These are phyloP conservation scores for Serendipita indica DNA, from an alignment of 768 basidiomycete species.

Conservation along the genomic window DNA sequence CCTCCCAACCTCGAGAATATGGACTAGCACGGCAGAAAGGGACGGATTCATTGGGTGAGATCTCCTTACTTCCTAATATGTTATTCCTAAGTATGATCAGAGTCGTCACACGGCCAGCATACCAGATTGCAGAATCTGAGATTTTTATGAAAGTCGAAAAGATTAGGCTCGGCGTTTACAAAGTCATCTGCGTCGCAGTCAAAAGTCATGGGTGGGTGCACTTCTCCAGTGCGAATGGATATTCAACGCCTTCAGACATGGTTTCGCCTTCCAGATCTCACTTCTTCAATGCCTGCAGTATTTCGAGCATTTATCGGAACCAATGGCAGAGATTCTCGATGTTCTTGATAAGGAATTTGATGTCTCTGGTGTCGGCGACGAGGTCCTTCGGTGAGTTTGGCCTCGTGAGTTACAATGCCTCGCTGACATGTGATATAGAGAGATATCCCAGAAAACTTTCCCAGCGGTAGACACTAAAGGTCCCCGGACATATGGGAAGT, in stretches of 20 bases:
- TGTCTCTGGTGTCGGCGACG: slow-evolving; percentile 76
- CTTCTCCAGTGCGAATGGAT: slow-evolving; percentile 8
- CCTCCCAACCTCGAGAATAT: slow-evolving; percentile 61
- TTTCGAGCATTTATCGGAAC: slow-evolving; percentile 86
- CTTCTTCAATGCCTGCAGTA: slow-evolving; percentile 89
- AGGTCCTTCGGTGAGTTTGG: slow-evolving; percentile 46
- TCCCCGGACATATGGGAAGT: slow-evolving; percentile 69
- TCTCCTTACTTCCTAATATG: background rate
- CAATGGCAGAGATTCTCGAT: slow-evolving; percentile 80
- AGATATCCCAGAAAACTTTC: slow-evolving; percentile 68
- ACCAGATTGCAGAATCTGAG: slow-evolving; percentile 75
- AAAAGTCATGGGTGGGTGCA: slow-evolving; percentile 66
- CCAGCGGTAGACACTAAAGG: slow-evolving; percentile 73
- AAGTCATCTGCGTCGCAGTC: slow-evolving; percentile 80
- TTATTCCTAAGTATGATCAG: slow-evolving; percentile 26
- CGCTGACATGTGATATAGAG: slow-evolving; percentile 27
- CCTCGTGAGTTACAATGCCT: background rate
- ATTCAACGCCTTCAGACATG: background rate
- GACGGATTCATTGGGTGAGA: slow-evolving; percentile 76
- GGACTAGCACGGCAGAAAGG: slow-evolving; percentile 74
- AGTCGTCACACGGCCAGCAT: slow-evolving; percentile 77
- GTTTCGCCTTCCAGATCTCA: slow-evolving; percentile 49
- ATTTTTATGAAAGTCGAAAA: slow-evolving; percentile 67
- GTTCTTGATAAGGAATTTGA: slow-evolving; percentile 76
- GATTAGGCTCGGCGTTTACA: slow-evolving; percentile 65